Conservation (phyloP, 495 filamentous ascomycete genomes). For the Penicilliopsis zonata region DNA sequence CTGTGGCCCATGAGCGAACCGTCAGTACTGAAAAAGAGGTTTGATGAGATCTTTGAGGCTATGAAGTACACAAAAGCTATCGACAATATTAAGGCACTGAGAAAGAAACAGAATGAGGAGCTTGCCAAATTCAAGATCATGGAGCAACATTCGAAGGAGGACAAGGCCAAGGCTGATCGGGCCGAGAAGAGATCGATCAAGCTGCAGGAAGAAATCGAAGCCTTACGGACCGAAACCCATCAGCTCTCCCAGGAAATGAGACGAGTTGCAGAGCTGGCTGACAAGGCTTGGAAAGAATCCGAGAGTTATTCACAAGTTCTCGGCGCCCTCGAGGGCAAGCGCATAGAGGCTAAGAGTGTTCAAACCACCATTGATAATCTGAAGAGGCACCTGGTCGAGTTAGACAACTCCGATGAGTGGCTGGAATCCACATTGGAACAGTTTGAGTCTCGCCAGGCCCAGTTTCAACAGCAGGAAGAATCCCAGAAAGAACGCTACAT, state of each 20-base stretch:
- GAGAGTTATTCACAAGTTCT: conserved; percentile 51
- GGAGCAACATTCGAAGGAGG: conserved; percentile 65
- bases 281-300: conserved; percentile 48
- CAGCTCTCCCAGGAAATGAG: conserved; percentile 45
- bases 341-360: conserved; percentile 52
- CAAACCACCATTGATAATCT: conserved; percentile 58
- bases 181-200: conserved; percentile 49
- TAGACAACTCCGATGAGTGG: conserved; percentile 67
- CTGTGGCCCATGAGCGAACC: conserved; percentile 97
- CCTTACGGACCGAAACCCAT: conserved; percentile 42
- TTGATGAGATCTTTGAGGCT: conserved; percentile 97
- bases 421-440: conserved; percentile 65
- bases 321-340: conserved; percentile 60
- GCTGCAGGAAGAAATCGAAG: conserved; percentile 64
- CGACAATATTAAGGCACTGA: conserved; percentile 74
- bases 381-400: conserved; percentile 55
- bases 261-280: conserved; percentile 39
- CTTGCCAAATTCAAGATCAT: conserved; percentile 56
- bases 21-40: conserved; percentile 70
- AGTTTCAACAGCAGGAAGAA: conserved; percentile 51
- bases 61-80: conserved; percentile 95
- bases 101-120: conserved; percentile 72
- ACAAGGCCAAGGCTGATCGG: conserved; percentile 75
- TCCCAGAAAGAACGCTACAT: conserved; percentile 46
- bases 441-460: conserved; percentile 61